Conservation (phyloP, 148 eudicot species). For the Rhododendron simsii region DNA sequence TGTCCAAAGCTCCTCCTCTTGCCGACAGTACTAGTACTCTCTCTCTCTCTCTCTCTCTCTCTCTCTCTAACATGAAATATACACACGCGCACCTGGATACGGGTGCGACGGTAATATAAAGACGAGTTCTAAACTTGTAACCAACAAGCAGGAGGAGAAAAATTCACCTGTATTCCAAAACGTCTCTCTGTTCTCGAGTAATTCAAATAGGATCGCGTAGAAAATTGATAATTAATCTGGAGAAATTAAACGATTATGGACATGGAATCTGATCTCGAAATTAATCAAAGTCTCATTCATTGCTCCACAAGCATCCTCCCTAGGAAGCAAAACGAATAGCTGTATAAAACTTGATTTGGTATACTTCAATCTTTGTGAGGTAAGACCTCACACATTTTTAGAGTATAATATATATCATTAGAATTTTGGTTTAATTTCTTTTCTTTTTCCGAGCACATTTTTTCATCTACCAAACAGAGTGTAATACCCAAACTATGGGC, state of each 20-base stretch:
- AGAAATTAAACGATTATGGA: background rate
- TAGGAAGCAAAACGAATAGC: background rate
- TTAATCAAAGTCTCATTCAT: background rate
- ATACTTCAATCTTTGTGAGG: background rate
- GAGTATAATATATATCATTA: background rate
- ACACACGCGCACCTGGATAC: background rate
- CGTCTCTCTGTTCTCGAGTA: background rate
- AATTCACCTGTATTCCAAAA: background rate
- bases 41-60: conserved; percentile 12
- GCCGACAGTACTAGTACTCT: background rate
- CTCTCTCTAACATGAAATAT: no score
- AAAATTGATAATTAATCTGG: background rate
- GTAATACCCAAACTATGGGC: no score
- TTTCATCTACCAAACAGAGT: conserved; percentile 2
- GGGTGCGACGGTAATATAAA: no score
- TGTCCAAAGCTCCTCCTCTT: conserved; percentile 2
- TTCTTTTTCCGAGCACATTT: background rate
- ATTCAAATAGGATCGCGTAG: background rate
- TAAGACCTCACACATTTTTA: background rate
- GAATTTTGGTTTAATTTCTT: background rate
- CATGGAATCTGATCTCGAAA: background rate
- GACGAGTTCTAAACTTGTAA: background rate
- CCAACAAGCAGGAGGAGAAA: no score
- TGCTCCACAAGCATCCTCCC: background rate
- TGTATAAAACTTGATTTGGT: background rate